Evolutionary conservation across 2,329 filamentous ascomycete genomes (phyloP).

Genomic region (Bipolaris bicolor): DNA sequence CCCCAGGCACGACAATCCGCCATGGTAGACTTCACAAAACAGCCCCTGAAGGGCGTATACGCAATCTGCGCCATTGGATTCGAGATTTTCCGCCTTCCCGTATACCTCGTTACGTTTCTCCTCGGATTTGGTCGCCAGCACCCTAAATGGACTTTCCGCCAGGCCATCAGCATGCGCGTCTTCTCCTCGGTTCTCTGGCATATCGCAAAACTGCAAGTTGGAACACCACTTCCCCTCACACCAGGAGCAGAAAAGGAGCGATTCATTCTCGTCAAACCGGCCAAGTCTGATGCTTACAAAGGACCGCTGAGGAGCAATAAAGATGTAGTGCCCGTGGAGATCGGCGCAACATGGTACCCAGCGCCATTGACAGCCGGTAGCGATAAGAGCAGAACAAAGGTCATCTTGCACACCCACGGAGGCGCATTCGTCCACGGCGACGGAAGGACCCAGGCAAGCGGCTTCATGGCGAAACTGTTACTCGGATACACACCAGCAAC

Average conservation of each 20-base stretch:
- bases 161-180: constrained; percentile 47
- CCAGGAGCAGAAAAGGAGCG: constrained; percentile 49
- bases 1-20: neutral
- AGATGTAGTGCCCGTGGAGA: constrained; percentile 45
- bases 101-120: constrained; percentile 50
- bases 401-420: constrained; percentile 58
- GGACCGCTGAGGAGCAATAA: constrained; percentile 40
- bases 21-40: constrained; percentile 34
- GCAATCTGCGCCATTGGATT: constrained; percentile 44
- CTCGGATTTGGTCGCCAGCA: constrained; percentile 47
- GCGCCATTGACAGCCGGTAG: constrained; percentile 21
- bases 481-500: constrained; percentile 47
- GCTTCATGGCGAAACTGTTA: constrained; percentile 41
- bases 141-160: constrained; percentile 48
- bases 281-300: constrained; percentile 29
- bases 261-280: constrained; percentile 44
- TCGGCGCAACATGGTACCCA: constrained; percentile 55
- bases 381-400: constrained; percentile 29
- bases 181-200: constrained; percentile 45
- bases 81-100: constrained; percentile 47
- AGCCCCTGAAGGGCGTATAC: constrained; percentile 52
- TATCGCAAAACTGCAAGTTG: constrained; percentile 33
- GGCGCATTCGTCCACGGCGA: constrained; percentile 54
- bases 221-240: constrained; percentile 41
- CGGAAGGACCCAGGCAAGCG: constrained; percentile 43